A percentile compares a stretch with the other conserved stretches of the same genome.
phyloP scores from a whole-genome alignment of 2,329 filamentous ascomycete species.

The Helminthosporium solani region DNA sequence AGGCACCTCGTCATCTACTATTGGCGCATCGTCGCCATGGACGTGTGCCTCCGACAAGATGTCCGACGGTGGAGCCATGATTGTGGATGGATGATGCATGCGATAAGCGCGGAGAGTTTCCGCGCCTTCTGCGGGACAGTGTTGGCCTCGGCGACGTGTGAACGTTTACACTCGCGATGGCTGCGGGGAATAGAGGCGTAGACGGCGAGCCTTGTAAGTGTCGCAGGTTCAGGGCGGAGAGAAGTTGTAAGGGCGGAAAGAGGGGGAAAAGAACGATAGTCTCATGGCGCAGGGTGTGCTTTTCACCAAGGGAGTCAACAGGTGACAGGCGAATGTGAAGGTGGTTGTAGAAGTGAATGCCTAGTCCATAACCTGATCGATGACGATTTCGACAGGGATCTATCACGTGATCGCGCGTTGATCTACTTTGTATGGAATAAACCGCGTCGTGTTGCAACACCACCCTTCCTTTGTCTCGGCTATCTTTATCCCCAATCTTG shows the following conservation, averaged over 20 bases:
- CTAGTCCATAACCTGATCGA: neutral
- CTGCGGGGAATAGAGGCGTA: neutral
- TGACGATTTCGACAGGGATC: neutral
- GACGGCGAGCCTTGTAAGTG: neutral
- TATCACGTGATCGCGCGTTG: neutral
- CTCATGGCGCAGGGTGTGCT: neutral
- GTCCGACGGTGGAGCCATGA: slow-evolving; percentile 2
- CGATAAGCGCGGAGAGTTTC: neutral
- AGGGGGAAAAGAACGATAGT: neutral
- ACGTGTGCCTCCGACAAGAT: slow-evolving; percentile 6
- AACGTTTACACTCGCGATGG: neutral
- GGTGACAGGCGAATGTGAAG: too few relatives aligned
- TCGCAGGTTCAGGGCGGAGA: neutral
- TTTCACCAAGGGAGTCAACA: neutral
- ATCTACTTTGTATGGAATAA: neutral
- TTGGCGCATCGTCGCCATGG: slow-evolving; percentile 12
- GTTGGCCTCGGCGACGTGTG: neutral
- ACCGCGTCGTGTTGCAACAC: neutral
- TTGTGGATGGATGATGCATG: neutral
- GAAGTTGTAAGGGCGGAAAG: neutral
- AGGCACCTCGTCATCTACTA: slow-evolving; percentile 21
- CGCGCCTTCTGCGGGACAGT: neutral
- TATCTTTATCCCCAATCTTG: too few relatives aligned
- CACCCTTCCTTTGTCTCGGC: too few relatives aligned
- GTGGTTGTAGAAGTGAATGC: neutral